These are phyloP conservation scores for Beta vulgaris DNA, from an alignment of 148 eudicot genomes.

Conservation along the genomic window DNA sequence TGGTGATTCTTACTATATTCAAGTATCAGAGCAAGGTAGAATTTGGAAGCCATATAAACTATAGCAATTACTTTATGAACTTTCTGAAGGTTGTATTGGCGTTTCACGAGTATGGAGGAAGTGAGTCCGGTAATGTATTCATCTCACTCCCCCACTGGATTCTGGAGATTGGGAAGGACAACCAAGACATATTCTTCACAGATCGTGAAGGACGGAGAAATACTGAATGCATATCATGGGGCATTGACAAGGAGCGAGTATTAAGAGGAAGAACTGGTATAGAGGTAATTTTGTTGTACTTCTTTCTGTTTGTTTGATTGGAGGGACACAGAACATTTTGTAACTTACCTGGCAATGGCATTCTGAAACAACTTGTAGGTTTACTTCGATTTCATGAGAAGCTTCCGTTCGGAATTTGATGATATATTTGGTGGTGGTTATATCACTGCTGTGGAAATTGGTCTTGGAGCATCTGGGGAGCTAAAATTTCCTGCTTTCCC, in stretches of 20 bases:
- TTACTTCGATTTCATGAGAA: constrained; percentile 75
- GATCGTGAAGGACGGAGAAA: constrained; percentile 76
- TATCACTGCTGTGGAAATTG: constrained; percentile 57
- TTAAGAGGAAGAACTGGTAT: constrained; percentile 66
- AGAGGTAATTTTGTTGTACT: constrained; percentile 40
- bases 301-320: background rate
- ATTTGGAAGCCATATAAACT: background rate
- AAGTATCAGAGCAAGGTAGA: background rate
- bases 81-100: constrained; percentile 57
- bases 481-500: constrained; percentile 64
- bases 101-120: constrained; percentile 59
- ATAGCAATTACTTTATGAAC: background rate
- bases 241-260: constrained; percentile 63
- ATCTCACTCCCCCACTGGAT: constrained; percentile 77
- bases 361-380: constrained; percentile 40
- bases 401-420: constrained; percentile 70
- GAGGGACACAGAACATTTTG: constrained; percentile 3
- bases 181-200: constrained; percentile 69
- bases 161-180: constrained; percentile 62
- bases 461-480: constrained; percentile 69
- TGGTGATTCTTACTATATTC: background rate
- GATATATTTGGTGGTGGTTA: constrained; percentile 48
- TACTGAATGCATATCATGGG: constrained; percentile 65
- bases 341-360: constrained; percentile 7
- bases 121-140: constrained; percentile 41